Base-by-base conservation (phyloP, 2,329 filamentous ascomycete species). In the Hypoxylon sp. region DNA sequence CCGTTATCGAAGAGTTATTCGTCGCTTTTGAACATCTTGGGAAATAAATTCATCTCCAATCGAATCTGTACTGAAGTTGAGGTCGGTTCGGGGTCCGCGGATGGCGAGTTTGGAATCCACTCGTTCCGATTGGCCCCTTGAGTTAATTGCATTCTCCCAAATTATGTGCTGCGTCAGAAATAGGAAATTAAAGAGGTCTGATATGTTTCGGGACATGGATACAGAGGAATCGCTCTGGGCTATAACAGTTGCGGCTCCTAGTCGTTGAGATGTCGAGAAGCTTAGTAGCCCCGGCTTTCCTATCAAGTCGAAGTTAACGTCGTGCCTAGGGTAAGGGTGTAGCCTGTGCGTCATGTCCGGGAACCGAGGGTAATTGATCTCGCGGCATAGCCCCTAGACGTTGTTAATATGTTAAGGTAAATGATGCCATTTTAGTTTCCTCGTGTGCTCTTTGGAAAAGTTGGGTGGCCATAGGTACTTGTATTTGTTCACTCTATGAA, bases 61-160 rank as follows among this genome's bases (percentile, higher is more conserved):
- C 6, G 50, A 39, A 9, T 10, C 19, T 14, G 17, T 11, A 14
- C 22, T 22, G 51, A 54, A 42, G 19, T 24, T 4, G n/a, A 39
- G 44, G 22, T 22, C 22, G 19, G 55, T 9, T 58, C 55, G 55
- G 55, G 31, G 55, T 48, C 55, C 55, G 55, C 55, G 56, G 56
- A 24, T 24, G 24, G 56, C 56, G 47, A 44, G 8, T 35, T 44
- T 33, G 6, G 29, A 22, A 39, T 52, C 35, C 47, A 51, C 17
- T 33, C 55, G 19, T 60, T 51, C 56, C 47, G 46, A 51, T 60
- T 52, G 54, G 54, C 14, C 17, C n/a, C 46, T 10, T 37, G 10
- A 19, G 19, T 51, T 37, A 31, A 59, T 59, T 39, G 11, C 13
- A n/a, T 39, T 26, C 17, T 26, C 22, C 10, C 26, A 24, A 46